A percentile compares a stretch with the other conserved stretches of the same genome.
Evolutionary conservation across 305 asterid genomes (phyloP).

Genomic region (Rubia tinctorum): DNA sequence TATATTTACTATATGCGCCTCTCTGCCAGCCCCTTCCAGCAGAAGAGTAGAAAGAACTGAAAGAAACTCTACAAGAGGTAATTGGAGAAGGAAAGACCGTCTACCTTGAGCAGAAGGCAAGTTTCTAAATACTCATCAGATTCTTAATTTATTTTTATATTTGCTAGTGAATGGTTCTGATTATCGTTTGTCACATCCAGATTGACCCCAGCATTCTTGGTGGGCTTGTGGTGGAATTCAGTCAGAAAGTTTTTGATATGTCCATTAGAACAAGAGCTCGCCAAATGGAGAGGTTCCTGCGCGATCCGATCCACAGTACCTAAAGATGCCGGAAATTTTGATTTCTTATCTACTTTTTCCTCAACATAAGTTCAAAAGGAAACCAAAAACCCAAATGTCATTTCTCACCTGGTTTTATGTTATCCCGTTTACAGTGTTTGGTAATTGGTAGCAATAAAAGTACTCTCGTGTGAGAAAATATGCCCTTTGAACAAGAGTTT

Average conservation of each 20-base stretch:
- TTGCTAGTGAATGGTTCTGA: not conserved
- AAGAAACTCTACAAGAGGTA: constrained; percentile 68
- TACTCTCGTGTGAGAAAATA: constrained; percentile 1
- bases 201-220: constrained; percentile 93
- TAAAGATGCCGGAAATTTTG: constrained; percentile 15
- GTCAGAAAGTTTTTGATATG: constrained; percentile 87
- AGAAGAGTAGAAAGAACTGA: constrained; percentile 88
- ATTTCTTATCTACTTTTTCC: not conserved
- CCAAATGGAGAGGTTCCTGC: constrained; percentile 96
- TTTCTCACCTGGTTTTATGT: not conserved
- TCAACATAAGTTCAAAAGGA: not conserved
- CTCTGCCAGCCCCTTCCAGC: constrained; percentile 70
- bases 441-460: constrained; percentile 20
- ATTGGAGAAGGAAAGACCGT: constrained; percentile 81
- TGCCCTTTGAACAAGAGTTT: not conserved
- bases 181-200: constrained; percentile 31
- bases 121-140: constrained; percentile 7
- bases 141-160: constrained; percentile 4
- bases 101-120: constrained; percentile 6
- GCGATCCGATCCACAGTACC: constrained; percentile 53
- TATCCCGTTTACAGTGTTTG: not conserved
- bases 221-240: constrained; percentile 78
- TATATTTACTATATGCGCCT: constrained; percentile 16
- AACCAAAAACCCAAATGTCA: not conserved
- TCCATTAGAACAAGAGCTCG: constrained; percentile 87